phyloP scores from a whole-genome alignment of 164 flowering plant species.

The Litsea cubeba region DNA sequence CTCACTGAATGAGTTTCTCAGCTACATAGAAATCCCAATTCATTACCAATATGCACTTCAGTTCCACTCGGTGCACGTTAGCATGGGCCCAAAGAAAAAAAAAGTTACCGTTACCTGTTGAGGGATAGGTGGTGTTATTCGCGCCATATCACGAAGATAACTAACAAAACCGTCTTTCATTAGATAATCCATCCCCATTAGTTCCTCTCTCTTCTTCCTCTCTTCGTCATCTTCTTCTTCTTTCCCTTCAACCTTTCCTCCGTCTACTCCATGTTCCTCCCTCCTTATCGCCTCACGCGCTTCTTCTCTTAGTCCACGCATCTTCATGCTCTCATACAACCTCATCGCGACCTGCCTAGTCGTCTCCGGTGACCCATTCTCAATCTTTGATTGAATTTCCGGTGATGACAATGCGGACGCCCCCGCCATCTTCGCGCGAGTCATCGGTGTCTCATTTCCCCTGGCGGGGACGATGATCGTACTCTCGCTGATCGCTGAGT shows the following conservation, averaged over 20 bases:
- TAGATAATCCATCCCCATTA: conserved; percentile 24
- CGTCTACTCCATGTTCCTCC: not conserved
- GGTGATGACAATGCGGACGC: not conserved
- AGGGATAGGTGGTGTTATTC: conserved; percentile 27
- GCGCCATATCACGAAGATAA: conserved; percentile 22
- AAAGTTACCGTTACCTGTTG: conserved; percentile 17
- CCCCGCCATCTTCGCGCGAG: conserved; percentile 9
- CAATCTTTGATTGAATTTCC: conserved; percentile 10
- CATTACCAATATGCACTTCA: no score
- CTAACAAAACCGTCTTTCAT: conserved; percentile 26
- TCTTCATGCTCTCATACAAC: conserved; percentile 23
- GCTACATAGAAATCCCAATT: no score
- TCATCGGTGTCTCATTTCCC: conserved; percentile 1
- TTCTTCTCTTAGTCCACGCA: conserved; percentile 16
- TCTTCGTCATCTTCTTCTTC: not conserved
- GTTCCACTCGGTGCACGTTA: no score
- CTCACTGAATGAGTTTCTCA: no score
- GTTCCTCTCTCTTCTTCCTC: conserved; percentile 14
- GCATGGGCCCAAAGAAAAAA: not conserved
- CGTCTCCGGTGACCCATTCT: conserved; percentile 16
- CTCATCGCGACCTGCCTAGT: conserved; percentile 12
- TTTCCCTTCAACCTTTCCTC: conserved; percentile 5
- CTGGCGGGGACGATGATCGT: not conserved
- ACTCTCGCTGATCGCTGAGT: conserved; percentile 1
- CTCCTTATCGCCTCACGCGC: conserved; percentile 8